Conservation (phyloP, 1,284 basidiomycete species). For the Pseudozyma sp. region DNA sequence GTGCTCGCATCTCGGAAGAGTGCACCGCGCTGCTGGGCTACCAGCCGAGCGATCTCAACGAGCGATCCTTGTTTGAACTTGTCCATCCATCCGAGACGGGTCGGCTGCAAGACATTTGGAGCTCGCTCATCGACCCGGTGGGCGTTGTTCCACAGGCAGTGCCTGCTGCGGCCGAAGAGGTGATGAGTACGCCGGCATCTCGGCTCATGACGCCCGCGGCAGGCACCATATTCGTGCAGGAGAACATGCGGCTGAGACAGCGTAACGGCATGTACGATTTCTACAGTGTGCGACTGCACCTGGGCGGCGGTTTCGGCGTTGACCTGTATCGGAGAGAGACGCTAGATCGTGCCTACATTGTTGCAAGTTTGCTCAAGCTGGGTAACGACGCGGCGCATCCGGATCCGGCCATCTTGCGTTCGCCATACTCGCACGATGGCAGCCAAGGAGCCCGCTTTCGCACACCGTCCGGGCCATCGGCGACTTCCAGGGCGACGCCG, state of each 20-base stretch:
- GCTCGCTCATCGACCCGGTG: slow-evolving; percentile 51
- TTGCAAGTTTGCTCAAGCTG: slow-evolving; percentile 54
- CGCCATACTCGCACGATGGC: slow-evolving; percentile 36
- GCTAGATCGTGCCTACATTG: slow-evolving; percentile 56
- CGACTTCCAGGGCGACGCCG: slow-evolving; percentile 5
- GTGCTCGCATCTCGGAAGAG: slow-evolving; percentile 53
- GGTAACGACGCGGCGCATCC: slow-evolving; percentile 56
- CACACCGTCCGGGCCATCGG: slow-evolving; percentile 19
- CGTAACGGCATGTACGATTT: slow-evolving; percentile 52
- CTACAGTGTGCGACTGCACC: slow-evolving; percentile 55
- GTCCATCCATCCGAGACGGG: slow-evolving; percentile 52
- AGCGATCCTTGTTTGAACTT: slow-evolving; percentile 50
- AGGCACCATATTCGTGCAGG: slow-evolving; percentile 59
- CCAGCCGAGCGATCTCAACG: slow-evolving; percentile 44
- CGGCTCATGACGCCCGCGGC: slow-evolving; percentile 51
- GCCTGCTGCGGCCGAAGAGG: slow-evolving; percentile 40
- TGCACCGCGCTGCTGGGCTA: slow-evolving; percentile 48
- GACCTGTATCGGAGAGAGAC: slow-evolving; percentile 56
- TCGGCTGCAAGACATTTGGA: slow-evolving; percentile 49
- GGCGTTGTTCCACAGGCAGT: slow-evolving; percentile 44
- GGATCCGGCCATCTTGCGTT: slow-evolving; percentile 37
- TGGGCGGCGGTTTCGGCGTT: slow-evolving; percentile 57
- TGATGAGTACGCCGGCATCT: slow-evolving; percentile 39
- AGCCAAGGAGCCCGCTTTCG: slow-evolving; percentile 29
- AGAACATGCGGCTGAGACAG: slow-evolving; percentile 53